These are phyloP conservation scores for Hymenoscyphus linearis DNA, from an alignment of 2,329 filamentous ascomycete species.

Conservation along the genomic window DNA sequence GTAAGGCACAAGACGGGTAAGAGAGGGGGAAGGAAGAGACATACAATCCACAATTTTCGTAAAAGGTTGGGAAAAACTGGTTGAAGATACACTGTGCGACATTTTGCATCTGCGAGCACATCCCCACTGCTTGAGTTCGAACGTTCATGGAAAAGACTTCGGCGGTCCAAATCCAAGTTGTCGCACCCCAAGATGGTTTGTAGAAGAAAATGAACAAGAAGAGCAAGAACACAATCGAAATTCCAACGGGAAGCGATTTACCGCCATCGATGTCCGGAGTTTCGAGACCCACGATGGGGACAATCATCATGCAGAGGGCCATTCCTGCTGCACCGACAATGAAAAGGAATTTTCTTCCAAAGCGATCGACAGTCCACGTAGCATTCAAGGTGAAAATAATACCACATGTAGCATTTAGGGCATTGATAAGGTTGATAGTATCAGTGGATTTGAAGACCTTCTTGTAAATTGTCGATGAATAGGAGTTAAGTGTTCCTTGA, in stretches of 20 bases:
- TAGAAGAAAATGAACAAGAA: constrained; percentile 65
- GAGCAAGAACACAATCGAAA: constrained; percentile 62
- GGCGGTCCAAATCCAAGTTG: constrained; percentile 66
- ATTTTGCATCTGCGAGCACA: constrained; percentile 57
- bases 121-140: constrained; percentile 64
- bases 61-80: constrained; percentile 66
- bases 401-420: constrained; percentile 66
- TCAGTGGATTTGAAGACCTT: constrained; percentile 56
- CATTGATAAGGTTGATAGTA: constrained; percentile 68
- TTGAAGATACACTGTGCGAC: constrained; percentile 63
- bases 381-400: constrained; percentile 71
- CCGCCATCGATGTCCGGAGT: constrained; percentile 48
- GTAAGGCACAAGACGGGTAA: not conserved
- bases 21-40: constrained; percentile 1
- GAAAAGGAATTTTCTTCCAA: constrained; percentile 64
- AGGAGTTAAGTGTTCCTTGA: constrained; percentile 67
- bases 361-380: constrained; percentile 67
- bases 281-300: constrained; percentile 50
- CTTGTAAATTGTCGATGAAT: constrained; percentile 70
- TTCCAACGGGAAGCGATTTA: constrained; percentile 56
- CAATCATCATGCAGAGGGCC: constrained; percentile 65
- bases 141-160: constrained; percentile 69
- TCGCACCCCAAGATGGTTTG: constrained; percentile 66
- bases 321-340: constrained; percentile 65
- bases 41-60: constrained; percentile 46